These are phyloP conservation scores for Plasmodium coatneyi DNA, from an alignment of 169 alveolate species.

Conservation along the genomic window DNA sequence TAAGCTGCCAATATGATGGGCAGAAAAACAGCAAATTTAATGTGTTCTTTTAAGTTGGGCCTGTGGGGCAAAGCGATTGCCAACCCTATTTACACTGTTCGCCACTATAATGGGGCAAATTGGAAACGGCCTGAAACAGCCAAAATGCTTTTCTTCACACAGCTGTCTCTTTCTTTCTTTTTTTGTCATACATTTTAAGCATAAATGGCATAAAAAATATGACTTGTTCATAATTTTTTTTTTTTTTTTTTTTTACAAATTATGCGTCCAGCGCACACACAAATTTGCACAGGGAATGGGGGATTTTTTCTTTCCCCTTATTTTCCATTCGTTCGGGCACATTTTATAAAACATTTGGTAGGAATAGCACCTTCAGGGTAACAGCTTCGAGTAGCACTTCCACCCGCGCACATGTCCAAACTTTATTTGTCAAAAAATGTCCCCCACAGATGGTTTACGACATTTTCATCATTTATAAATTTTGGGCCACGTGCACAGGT, in stretches of 20 bases:
- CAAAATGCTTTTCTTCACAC: neutral
- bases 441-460: constrained; percentile 52
- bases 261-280: constrained; percentile 1
- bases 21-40: neutral
- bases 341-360: neutral
- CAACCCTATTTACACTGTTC: neutral
- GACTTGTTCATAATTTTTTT: constrained; percentile 8
- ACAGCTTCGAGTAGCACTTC: neutral
- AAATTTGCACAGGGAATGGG: neutral
- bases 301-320: neutral
- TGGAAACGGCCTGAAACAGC: neutral
- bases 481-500: neutral
- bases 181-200: neutral
- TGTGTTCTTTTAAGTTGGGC: neutral
- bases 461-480: constrained; percentile 67
- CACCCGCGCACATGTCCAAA: constrained; percentile 15
- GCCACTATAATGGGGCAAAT: neutral
- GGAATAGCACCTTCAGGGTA: neutral
- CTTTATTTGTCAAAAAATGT: constrained; percentile 69
- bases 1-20: neutral
- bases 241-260: neutral
- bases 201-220: neutral
- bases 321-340: neutral
- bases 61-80: neutral
- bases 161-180: neutral